phyloP scores from a whole-genome alignment of 2,329 filamentous ascomycete species.

The Calonectria pauciramosa region DNA sequence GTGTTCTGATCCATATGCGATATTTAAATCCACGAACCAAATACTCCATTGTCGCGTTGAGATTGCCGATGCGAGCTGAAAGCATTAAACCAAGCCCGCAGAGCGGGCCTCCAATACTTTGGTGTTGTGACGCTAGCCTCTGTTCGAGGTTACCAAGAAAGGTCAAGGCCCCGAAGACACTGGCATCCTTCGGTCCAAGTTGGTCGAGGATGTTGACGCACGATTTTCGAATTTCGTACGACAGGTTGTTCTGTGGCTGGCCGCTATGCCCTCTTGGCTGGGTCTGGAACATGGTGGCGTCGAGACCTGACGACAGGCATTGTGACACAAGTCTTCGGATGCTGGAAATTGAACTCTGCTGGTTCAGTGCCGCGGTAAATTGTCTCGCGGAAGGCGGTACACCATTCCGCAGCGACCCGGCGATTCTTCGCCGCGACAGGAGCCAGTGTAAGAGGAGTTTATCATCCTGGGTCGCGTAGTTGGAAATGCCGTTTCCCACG shows the following conservation, averaged over 20 bases:
- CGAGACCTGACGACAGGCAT: conserved; percentile 41
- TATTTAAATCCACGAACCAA: conserved; percentile 39
- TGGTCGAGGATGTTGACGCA: conserved; percentile 39
- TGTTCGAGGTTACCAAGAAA: conserved; percentile 59
- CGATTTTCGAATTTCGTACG: conserved; percentile 39
- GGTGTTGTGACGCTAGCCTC: conserved; percentile 44
- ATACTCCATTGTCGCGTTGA: conserved; percentile 43
- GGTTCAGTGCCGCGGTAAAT: conserved; percentile 36
- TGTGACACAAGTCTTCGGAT: conserved; percentile 50
- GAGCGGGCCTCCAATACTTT: conserved; percentile 45
- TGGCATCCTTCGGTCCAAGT: conserved; percentile 4
- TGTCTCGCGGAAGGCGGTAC: conserved; percentile 24
- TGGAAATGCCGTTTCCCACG: conserved; percentile 39
- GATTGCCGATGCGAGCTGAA: conserved; percentile 46
- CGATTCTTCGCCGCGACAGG: conserved; percentile 42
- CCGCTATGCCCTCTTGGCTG: neutral
- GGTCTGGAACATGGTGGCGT: conserved; percentile 34
- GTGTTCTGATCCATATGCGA: conserved; percentile 26
- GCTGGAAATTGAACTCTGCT: conserved; percentile 43
- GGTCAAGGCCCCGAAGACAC: conserved; percentile 44
- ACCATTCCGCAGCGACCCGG: conserved; percentile 1
- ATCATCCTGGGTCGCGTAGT: conserved; percentile 41
- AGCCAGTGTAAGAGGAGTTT: conserved; percentile 54
- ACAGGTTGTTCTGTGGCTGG: conserved; percentile 27
- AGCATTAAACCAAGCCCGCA: conserved; percentile 48